phyloP scores from a whole-genome alignment of 306 rosid genomes.

The Canavalia gladiata region DNA sequence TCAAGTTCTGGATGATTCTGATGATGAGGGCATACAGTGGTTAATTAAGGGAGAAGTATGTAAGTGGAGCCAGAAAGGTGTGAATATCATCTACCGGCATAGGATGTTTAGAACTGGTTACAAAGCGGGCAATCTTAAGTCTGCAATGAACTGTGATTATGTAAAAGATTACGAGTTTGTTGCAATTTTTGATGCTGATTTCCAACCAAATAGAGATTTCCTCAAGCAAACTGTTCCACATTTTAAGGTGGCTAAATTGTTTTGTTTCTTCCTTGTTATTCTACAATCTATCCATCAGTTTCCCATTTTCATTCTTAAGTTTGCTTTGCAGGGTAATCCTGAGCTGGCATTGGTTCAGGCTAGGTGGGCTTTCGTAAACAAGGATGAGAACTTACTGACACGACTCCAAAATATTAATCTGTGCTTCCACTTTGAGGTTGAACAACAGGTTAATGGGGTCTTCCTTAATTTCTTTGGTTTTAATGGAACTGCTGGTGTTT shows the following conservation, averaged over 20 bases:
- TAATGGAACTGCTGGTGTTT: slow-evolving; percentile 89
- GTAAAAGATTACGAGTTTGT: slow-evolving; percentile 77
- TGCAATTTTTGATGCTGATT: slow-evolving; percentile 83
- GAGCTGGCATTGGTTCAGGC: slow-evolving; percentile 84
- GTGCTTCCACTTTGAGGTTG: slow-evolving; percentile 87
- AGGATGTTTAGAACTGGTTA: slow-evolving; percentile 74
- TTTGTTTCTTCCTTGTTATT: not conserved
- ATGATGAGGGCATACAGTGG: slow-evolving; percentile 72
- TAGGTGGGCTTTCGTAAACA: slow-evolving; percentile 82
- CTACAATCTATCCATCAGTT: slow-evolving; percentile 8
- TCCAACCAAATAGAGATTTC: slow-evolving; percentile 75
- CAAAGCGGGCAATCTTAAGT: slow-evolving; percentile 85
- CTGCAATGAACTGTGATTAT: slow-evolving; percentile 79
- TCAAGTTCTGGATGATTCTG: slow-evolving; percentile 84
- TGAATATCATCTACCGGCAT: slow-evolving; percentile 71
- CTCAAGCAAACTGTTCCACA: slow-evolving; percentile 75
- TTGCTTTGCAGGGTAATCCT: slow-evolving; percentile 62
- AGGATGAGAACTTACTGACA: slow-evolving; percentile 78
- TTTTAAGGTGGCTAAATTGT: slow-evolving; percentile 62
- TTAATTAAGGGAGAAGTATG: slow-evolving; percentile 72
- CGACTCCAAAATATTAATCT: slow-evolving; percentile 76
- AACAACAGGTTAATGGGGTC: slow-evolving; percentile 81
- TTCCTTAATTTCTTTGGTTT: slow-evolving; percentile 81
- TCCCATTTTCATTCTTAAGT: slow-evolving; percentile 31
- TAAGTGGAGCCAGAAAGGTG: slow-evolving; percentile 74